Conservation (phyloP, 78 protist species). For the Emiliania huxleyi region DNA sequence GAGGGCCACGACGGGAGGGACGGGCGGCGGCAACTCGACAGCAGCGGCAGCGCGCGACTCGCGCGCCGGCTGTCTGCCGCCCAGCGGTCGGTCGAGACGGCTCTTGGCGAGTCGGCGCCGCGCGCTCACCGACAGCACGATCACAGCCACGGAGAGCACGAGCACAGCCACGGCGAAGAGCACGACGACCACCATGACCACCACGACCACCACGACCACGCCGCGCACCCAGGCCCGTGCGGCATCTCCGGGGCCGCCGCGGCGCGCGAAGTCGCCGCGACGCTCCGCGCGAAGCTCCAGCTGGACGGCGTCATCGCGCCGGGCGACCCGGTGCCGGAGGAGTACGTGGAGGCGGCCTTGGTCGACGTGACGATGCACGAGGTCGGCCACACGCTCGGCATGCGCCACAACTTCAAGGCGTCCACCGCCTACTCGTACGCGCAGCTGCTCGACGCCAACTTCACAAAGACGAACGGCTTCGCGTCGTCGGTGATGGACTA, state of each 20-base stretch:
- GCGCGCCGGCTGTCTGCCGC: not conserved
- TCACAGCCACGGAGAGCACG: not conserved
- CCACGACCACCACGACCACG: not conserved
- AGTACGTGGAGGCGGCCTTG: not conserved
- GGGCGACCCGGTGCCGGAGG: not conserved
- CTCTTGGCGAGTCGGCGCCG: not conserved
- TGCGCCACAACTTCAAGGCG: constrained; percentile 20
- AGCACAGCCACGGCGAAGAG: not conserved
- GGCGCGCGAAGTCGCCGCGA: not conserved
- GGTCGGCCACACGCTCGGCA: constrained; percentile 33
- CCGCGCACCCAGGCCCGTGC: not conserved
- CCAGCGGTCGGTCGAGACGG: not conserved
- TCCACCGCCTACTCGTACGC: not conserved
- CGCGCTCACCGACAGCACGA: not conserved
- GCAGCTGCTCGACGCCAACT: not conserved
- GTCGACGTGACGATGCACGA: not conserved
- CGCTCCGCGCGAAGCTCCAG: not conserved
- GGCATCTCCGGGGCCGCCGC: too few relatives aligned
- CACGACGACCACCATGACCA: too few relatives aligned
- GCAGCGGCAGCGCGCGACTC: not conserved
- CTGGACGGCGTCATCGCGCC: not conserved
- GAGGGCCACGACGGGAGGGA: not conserved
- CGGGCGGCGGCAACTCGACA: not conserved
- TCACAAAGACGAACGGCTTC: not conserved
- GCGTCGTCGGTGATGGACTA: constrained; percentile 20